These are phyloP conservation scores for Synchytrium microbalum DNA, from an alignment of 371 early-diverging fungal species.

Conservation along the genomic window DNA sequence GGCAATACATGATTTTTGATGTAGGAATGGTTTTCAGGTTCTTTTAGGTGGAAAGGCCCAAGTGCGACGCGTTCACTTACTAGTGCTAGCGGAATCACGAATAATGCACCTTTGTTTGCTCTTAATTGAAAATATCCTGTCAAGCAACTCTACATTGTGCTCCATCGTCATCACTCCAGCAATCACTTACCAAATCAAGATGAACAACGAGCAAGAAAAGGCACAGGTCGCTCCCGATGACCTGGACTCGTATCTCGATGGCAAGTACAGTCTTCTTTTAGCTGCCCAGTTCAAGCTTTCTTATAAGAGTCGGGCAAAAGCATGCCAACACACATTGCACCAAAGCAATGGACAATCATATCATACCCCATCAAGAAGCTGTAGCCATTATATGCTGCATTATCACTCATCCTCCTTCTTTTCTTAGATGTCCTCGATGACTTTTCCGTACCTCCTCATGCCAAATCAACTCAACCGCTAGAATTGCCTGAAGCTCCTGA, in stretches of 20 bases:
- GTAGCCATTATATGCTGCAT: background rate
- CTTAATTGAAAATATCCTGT: too few species aligned
- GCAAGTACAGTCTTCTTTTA: constrained; percentile 2
- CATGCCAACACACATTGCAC: background rate
- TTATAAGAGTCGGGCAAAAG: background rate
- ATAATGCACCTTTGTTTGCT: too few species aligned
- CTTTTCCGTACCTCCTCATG: background rate
- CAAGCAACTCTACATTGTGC: too few species aligned
- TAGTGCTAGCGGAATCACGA: too few species aligned
- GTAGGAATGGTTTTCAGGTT: too few species aligned
- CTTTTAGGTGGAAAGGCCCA: too few species aligned
- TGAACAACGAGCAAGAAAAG: too few species aligned
- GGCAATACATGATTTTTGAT: too few species aligned
- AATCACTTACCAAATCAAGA: too few species aligned
- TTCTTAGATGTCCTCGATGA: constrained; percentile 14
- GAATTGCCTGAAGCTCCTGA: background rate
- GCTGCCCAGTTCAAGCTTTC: background rate
- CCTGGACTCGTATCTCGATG: constrained; percentile 14
- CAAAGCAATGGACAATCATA: background rate
- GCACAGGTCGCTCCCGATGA: too few species aligned
- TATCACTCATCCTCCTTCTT: background rate
- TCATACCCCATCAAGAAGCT: background rate
- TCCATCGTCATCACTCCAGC: too few species aligned
- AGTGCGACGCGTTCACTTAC: too few species aligned
- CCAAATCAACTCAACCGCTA: background rate